These are phyloP conservation scores for Astraeus odoratus DNA, from an alignment of 768 basidiomycete species.

Conservation along the genomic window DNA sequence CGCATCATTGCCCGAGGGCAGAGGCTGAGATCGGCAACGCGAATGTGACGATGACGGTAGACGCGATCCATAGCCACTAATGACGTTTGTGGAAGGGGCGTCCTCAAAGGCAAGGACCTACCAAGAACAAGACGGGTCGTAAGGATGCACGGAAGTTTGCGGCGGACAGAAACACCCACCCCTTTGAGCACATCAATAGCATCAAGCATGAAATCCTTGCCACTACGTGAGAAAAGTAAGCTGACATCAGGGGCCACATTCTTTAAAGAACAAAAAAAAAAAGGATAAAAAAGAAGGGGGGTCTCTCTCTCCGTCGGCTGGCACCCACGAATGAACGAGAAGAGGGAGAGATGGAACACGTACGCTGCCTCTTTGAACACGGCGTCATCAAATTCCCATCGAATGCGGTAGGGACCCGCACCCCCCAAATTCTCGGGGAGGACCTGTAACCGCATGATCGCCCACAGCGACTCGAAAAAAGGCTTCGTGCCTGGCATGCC, in stretches of 20 bases:
- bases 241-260: not conserved
- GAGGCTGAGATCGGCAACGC: constrained; percentile 51
- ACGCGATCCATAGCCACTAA: constrained; percentile 29
- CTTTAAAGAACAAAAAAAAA: not conserved
- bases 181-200: constrained; percentile 88
- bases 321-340: not conserved
- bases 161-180: constrained; percentile 38
- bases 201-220: constrained; percentile 92
- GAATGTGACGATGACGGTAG: constrained; percentile 39
- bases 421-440: constrained; percentile 78
- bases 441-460: constrained; percentile 71
- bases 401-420: constrained; percentile 61
- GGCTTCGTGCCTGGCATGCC: constrained; percentile 88
- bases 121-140: constrained; percentile 4
- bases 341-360: constrained; percentile 30
- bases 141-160: constrained; percentile 8
- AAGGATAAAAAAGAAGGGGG: too few species aligned
- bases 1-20: constrained; percentile 26
- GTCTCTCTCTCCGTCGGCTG: not conserved
- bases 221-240: constrained; percentile 41
- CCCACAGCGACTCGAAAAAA: constrained; percentile 65
- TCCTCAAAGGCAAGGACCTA: constrained; percentile 76
- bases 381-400: constrained; percentile 93
- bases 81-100: constrained; percentile 28
- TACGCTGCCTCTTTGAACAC: constrained; percentile 93